Percentiles rank a stretch among this genome's conserved stretches.
These are phyloP conservation scores for Suillus variegatus DNA, from an alignment of 768 basidiomycete species.

Conservation along the genomic window DNA sequence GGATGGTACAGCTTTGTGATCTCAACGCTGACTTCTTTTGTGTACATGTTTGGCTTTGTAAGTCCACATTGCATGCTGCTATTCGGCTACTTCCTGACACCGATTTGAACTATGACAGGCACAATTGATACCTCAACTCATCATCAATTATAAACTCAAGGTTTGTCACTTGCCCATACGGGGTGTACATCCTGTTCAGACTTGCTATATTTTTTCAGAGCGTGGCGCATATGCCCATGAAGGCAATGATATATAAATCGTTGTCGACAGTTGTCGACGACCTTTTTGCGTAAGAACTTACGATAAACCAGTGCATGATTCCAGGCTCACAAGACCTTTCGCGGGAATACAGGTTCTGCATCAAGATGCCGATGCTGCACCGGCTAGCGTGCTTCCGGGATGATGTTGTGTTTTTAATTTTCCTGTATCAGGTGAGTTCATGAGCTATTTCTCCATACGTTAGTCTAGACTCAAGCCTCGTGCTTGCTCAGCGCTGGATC, in stretches of 20 bases:
- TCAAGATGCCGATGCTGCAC: slow-evolving; percentile 96
- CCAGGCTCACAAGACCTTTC: slow-evolving; percentile 15
- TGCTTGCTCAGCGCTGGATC: slow-evolving; percentile 78
- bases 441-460: slow-evolving; percentile 12
- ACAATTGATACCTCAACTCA: slow-evolving; percentile 83
- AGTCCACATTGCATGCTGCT: slow-evolving; percentile 37
- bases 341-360: slow-evolving; percentile 67
- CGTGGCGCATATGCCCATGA: slow-evolving; percentile 98
- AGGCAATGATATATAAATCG: slow-evolving; percentile 96
- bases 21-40: slow-evolving; percentile 88
- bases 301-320: slow-evolving; percentile 13
- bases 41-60: slow-evolving; percentile 98
- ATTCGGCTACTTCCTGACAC: slow-evolving; percentile 14
- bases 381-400: slow-evolving; percentile 89
- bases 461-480: slow-evolving; percentile 19
- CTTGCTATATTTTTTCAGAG: slow-evolving; percentile 49
- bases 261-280: slow-evolving; percentile 91
- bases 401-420: slow-evolving; percentile 88
- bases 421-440: slow-evolving; percentile 81
- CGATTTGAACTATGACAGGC: slow-evolving; percentile 47
- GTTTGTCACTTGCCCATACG: slow-evolving; percentile 38
- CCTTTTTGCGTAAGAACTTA: slow-evolving; percentile 72
- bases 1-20: slow-evolving; percentile 98
- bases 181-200: slow-evolving; percentile 5
- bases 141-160: slow-evolving; percentile 98